Conservation (phyloP, 306 rosid species). For the Rosa rugosa region DNA sequence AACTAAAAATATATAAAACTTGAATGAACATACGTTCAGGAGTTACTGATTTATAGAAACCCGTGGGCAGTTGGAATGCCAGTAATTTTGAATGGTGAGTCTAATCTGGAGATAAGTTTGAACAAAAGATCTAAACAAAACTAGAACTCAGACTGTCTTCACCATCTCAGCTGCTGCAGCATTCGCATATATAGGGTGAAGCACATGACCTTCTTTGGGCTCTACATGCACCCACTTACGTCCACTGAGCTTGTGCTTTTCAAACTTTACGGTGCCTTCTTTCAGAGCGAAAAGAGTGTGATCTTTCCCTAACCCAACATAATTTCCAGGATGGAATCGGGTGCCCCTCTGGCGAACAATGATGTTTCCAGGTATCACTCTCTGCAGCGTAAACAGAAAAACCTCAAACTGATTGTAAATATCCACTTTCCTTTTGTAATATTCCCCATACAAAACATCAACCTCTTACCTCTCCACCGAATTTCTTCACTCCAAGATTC, state of each 20-base stretch:
- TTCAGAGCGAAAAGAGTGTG: slow-evolving; percentile 81
- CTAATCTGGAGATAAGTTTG: background rate
- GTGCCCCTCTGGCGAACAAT: slow-evolving; percentile 89
- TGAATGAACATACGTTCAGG: background rate
- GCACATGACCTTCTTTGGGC: slow-evolving; percentile 86
- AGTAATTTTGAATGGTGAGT: background rate
- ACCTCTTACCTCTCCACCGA: slow-evolving; percentile 84
- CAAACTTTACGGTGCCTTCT: slow-evolving; percentile 86
- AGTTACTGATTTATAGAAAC: background rate
- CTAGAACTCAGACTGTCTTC: slow-evolving; percentile 30
- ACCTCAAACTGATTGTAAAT: background rate
- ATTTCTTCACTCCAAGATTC: slow-evolving; percentile 91
- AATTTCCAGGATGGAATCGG: slow-evolving; percentile 91
- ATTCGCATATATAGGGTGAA: slow-evolving; percentile 68
- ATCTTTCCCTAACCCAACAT: slow-evolving; percentile 84
- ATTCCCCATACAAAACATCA: slow-evolving; percentile 16
- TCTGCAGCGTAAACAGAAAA: slow-evolving; percentile 42
- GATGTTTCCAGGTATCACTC: slow-evolving; percentile 88
- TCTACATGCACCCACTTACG: slow-evolving; percentile 80
- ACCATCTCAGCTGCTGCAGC: slow-evolving; percentile 35
- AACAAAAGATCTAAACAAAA: slow-evolving; percentile 13
- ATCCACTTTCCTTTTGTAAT: background rate
- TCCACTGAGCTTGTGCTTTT: slow-evolving; percentile 68
- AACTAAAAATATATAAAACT: background rate
- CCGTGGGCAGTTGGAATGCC: background rate